Conservation (phyloP, 768 basidiomycete species). For the Hypholoma sublateritium region DNA sequence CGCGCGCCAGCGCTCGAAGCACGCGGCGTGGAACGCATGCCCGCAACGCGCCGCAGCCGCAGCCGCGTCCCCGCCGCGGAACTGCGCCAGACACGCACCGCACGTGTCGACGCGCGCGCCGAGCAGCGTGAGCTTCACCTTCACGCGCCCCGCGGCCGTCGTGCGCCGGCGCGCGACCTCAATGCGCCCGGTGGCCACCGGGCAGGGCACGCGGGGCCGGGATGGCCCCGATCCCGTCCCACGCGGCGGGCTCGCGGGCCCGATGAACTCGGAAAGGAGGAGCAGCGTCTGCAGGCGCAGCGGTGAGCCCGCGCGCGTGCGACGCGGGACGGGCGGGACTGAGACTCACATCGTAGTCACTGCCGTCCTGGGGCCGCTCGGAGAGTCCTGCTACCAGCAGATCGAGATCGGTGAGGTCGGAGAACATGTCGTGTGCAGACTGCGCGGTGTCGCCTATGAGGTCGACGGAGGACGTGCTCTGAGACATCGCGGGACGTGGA, state of each 20-base stretch:
- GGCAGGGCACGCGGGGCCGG: constrained; percentile 20
- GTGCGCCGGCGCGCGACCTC: constrained; percentile 59
- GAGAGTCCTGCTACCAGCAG: constrained; percentile 58
- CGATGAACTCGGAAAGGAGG: constrained; percentile 61
- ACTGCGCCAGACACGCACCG: constrained; percentile 72
- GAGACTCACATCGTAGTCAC: constrained; percentile 65
- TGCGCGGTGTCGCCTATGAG: constrained; percentile 7
- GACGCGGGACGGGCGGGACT: constrained; percentile 15
- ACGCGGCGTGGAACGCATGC: constrained; percentile 68
- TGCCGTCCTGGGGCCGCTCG: constrained; percentile 42
- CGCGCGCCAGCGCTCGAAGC: constrained; percentile 62
- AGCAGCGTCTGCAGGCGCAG: constrained; percentile 48
- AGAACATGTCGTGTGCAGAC: constrained; percentile 13
- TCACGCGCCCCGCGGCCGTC: constrained; percentile 64
- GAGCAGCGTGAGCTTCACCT: constrained; percentile 66
- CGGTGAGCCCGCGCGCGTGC: constrained; percentile 14
- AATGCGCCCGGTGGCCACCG: constrained; percentile 42
- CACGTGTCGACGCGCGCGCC: constrained; percentile 69
- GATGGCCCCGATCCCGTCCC: constrained; percentile 6
- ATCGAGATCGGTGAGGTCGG: constrained; percentile 62
- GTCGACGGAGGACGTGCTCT: constrained; percentile 17
- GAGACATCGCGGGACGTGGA: constrained; percentile 16
- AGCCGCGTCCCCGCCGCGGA: constrained; percentile 56
- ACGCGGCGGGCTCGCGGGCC: constrained; percentile 40
- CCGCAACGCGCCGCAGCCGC: constrained; percentile 57